Evolutionary conservation across 805 yeast species (phyloP), one percentile per base, ranked within the genome.

Genomic region (Hagleromyces aurorensis): DNA sequence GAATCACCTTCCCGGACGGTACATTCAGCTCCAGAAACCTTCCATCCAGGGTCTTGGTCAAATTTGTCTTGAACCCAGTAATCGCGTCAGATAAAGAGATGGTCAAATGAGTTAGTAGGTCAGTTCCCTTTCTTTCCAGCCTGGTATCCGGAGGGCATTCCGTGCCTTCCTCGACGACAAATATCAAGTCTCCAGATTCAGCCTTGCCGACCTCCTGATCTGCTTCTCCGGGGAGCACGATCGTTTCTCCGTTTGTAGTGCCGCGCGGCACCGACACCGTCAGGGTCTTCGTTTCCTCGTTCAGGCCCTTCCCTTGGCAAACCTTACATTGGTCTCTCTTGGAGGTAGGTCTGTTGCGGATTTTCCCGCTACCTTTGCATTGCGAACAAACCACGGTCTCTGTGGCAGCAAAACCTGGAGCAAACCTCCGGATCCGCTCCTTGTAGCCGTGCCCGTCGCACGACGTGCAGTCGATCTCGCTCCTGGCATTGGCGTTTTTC

Each of bases 231-330:
- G 62, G 55, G 34, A 85, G 57, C 0, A 69, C 68, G 13, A 89
- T 67, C 2, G 61, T 50, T 20, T 83, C 94, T 8, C 70, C 72
- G 29, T 69, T 62, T 20, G 67, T 62, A 4, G 83, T 67, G 2
- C 97, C 97, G 26, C 73, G 75, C 3, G 74, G 72, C 16, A 89
- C 72, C 41, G 74, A 74, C 36, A 91, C 83, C 46, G 84, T 93
- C 35, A 87, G 55, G 7, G 78, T 69, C 46, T 80, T 78, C 13
- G 76, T 68, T 45, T 82, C 83, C 36, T 76, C 78, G 3, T 63
- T 59, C 3, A 71, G 60, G 15, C 78, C 71, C 5, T 57, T 57
- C 3, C 96, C 96, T 13, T 57, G 52, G 60, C 98, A 89, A 36
- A 65, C 66, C 43, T 75, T 79, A 63, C 98, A 89, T 38, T 65